Evolutionary conservation across 139 green algal species (phyloP), one percentile per base, ranked within the genome.

Genomic region (Chlamydomonas sphaeroides): DNA sequence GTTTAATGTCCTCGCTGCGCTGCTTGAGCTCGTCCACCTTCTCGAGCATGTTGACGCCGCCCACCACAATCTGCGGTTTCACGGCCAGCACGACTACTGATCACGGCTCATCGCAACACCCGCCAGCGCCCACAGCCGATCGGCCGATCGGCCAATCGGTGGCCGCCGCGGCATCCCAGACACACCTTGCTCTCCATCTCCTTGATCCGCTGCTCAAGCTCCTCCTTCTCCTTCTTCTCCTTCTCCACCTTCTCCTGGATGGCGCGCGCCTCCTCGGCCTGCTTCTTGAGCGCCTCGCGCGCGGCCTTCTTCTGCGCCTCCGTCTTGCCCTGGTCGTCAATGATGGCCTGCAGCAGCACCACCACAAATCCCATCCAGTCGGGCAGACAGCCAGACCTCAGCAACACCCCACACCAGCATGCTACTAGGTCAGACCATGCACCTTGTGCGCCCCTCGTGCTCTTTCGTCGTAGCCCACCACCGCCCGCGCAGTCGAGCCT

Each of bases 1-100:
- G 76, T 81, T 94, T 93, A 26, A 91, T 88, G 61, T 91, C 88
- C 45, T 91, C 86, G 57, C 84, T 88, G 57, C 84, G 85, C 76
- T 88, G 85, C 79, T 95, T 92, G 35, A 95, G 86, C 68, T 92
- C 86, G 51, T 95, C 90, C 69, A 93, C 84, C 83, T 92, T 92
- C 53, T 95, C 92, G n/a, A 95, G 85, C 76, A 95, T 83, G 80
- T 93, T 95, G 35, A 91, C 90, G 32, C 92, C 92, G 25, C 90
- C 87, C 28, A 89, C 84, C 68, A 93, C 76, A 45, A 92, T 84
- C 83, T 89, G 79, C 48, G 51, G 45, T n/a, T n/a, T n/a, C n/a
- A n/a, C n/a, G n/a, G n/a, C n/a, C n/a, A n/a, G n/a, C n/a, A n/a
- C n/a, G n/a, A n/a, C n/a, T n/a, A n/a, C n/a, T n/a, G n/a, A n/a